These are phyloP conservation scores for Puccinia hordei DNA, from an alignment of 1,284 basidiomycete species.

Conservation along the genomic window DNA sequence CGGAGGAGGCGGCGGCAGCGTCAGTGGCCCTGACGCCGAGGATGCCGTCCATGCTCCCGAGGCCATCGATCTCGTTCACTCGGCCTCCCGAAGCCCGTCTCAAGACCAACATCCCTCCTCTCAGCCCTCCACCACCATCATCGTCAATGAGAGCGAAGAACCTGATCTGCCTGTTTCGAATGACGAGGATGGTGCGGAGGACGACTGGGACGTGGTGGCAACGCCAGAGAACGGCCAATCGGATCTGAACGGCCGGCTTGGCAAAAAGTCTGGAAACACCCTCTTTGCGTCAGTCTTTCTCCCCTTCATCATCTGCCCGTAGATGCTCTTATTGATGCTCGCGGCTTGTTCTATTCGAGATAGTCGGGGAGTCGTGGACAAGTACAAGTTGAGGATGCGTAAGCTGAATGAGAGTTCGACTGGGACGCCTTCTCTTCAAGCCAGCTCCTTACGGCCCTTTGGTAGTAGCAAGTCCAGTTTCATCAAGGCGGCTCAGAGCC, in stretches of 20 bases:
- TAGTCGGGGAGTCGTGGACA: conserved; percentile 40
- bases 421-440: neutral
- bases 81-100: conserved; percentile 63
- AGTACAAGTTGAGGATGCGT: conserved; percentile 39
- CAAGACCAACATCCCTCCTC: conserved; percentile 64
- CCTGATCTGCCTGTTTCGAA: conserved; percentile 58
- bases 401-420: conserved; percentile 29
- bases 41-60: conserved; percentile 56
- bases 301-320: conserved; percentile 76
- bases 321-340: conserved; percentile 60
- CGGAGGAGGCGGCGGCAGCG: conserved; percentile 51
- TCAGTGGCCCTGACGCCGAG: conserved; percentile 55
- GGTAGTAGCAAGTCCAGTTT: conserved; percentile 25
- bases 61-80: conserved; percentile 64
- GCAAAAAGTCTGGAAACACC: conserved; percentile 67
- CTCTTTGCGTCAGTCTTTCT: conserved; percentile 79
- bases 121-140: conserved; percentile 65
- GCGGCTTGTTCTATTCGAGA: no score
- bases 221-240: conserved; percentile 68
- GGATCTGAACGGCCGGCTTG: conserved; percentile 68
- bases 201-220: conserved; percentile 84
- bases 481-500: conserved; percentile 17
- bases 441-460: neutral
- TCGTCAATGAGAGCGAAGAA: conserved; percentile 62
- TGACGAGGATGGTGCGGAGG: conserved; percentile 71